These are phyloP conservation scores for Beauveria brongniartii DNA, from an alignment of 2,329 filamentous ascomycete species.

Conservation along the genomic window DNA sequence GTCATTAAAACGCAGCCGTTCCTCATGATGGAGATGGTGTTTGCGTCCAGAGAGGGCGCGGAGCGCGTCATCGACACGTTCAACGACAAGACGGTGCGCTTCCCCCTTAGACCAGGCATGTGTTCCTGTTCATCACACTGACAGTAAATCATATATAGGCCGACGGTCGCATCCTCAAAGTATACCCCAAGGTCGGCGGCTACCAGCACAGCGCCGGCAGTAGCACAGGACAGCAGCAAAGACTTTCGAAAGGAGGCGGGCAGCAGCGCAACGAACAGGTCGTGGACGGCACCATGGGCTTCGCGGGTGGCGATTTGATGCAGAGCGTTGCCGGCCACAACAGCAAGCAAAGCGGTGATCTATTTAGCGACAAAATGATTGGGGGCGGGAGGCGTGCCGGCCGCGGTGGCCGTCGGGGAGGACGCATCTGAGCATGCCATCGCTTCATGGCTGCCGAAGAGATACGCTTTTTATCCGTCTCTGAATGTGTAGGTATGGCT, in stretches of 20 bases:
- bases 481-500: background rate
- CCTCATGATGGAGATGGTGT: slow-evolving; percentile 70
- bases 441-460: background rate
- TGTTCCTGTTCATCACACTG: background rate
- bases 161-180: slow-evolving; percentile 64
- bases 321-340: slow-evolving; percentile 24
- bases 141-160: slow-evolving; percentile 38
- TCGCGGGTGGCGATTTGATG: slow-evolving; percentile 37
- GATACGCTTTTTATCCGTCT: background rate
- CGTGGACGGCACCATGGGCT: slow-evolving; percentile 47
- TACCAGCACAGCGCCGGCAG: slow-evolving; percentile 19
- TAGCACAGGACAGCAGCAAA: slow-evolving; percentile 15
- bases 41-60: slow-evolving; percentile 63
- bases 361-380: slow-evolving; percentile 47
- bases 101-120: background rate
- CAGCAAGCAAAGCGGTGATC: slow-evolving; percentile 4
- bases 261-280: slow-evolving; percentile 28
- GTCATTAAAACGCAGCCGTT: slow-evolving; percentile 61
- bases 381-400: slow-evolving; percentile 15
- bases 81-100: slow-evolving; percentile 65
- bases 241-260: slow-evolving; percentile 16
- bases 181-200: slow-evolving; percentile 57
- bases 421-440: background rate
- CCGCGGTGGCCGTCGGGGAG: slow-evolving; percentile 14
- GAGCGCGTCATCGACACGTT: slow-evolving; percentile 68